Evolutionary conservation across 257 asterid species (phyloP), one percentile per base, ranked within the genome.

Genomic region (Forsythia viridissima): DNA sequence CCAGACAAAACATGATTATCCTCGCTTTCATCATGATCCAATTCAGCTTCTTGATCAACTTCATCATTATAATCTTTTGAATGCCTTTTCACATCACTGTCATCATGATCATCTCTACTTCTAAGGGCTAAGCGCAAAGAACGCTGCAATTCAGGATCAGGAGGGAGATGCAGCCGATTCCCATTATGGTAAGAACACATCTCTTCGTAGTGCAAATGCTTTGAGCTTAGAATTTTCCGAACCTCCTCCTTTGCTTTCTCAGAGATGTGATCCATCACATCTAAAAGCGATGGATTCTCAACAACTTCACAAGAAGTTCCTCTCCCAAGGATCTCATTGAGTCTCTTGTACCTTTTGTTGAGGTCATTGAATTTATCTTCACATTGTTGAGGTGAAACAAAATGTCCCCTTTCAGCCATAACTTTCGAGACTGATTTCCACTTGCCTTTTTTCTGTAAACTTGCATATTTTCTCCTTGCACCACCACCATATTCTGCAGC

Each of bases 131-230:
- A 40, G 11, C 73, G 77, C 72, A 79, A 13, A 15, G 83, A 75
- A 15, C 44, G 83, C 75, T 79, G 86, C 74, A 83, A 55, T 13
- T 79, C 83, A 18, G 75, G 78, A 66, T 83, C 86, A 48, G 83
- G 79, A 7, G 86, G 86, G 15, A 83, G 76, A 59, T 79, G 77
- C 78, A 83, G 61, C 18, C 86, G 74, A 71, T 83, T 82, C 13
- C 93, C 90, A 12, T 85, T 89, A 65, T 89, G 91, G 80, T 87
- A 89, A 77, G 93, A 88, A 84, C 93, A 89, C 86, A 89, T 89
- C 83, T 89, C 93, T 80, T 78, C 79, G 15, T 87, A 89, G 66
- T 85, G 86, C 88, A 89, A 84, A 82, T 89, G 93, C 77, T 89
- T 89, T 1, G 93, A 89, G 85, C 86, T 76, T 65, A 89, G 77